These are phyloP conservation scores for Chalciporus pseudorubinellus DNA, from an alignment of 768 basidiomycete species.

Conservation along the genomic window DNA sequence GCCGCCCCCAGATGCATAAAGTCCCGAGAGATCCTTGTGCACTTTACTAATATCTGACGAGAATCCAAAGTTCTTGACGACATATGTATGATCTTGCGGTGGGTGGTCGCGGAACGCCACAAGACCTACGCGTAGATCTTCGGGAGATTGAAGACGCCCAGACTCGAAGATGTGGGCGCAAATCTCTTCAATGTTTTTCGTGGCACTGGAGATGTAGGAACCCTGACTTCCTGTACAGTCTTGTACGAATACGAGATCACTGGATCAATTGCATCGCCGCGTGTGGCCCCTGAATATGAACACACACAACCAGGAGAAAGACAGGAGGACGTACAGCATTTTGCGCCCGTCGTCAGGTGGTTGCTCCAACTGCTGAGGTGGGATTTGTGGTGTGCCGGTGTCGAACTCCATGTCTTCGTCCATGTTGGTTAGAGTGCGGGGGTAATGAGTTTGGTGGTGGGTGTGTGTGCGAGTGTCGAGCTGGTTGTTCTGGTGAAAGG, in stretches of 20 bases:
- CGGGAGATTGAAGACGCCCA: conserved; percentile 80
- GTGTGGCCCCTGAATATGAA: conserved; percentile 10
- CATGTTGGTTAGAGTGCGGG: conserved; percentile 43
- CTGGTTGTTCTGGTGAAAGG: conserved; percentile 3
- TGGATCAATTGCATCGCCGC: conserved; percentile 28
- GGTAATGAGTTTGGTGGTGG: neutral
- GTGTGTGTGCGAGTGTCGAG: neutral
- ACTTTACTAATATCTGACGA: conserved; percentile 88
- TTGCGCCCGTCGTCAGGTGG: conserved; percentile 49
- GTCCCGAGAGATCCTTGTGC: conserved; percentile 73
- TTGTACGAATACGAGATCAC: conserved; percentile 92
- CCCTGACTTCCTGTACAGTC: conserved; percentile 94
- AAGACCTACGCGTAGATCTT: conserved; percentile 89
- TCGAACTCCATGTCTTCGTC: conserved; percentile 81
- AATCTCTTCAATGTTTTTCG: conserved; percentile 95
- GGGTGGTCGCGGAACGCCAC: conserved; percentile 97
- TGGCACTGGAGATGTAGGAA: conserved; percentile 88
- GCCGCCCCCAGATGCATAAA: conserved; percentile 89
- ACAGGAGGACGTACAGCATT: conserved; percentile 61
- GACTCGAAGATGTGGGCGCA: conserved; percentile 94
- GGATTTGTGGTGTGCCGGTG: conserved; percentile 30
- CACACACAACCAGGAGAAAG: neutral
- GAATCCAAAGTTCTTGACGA: conserved; percentile 93
- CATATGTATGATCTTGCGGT: conserved; percentile 93
- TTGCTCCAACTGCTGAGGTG: conserved; percentile 36